phyloP scores from a whole-genome alignment of 345 rosid species.

The Durio zibethinus region DNA sequence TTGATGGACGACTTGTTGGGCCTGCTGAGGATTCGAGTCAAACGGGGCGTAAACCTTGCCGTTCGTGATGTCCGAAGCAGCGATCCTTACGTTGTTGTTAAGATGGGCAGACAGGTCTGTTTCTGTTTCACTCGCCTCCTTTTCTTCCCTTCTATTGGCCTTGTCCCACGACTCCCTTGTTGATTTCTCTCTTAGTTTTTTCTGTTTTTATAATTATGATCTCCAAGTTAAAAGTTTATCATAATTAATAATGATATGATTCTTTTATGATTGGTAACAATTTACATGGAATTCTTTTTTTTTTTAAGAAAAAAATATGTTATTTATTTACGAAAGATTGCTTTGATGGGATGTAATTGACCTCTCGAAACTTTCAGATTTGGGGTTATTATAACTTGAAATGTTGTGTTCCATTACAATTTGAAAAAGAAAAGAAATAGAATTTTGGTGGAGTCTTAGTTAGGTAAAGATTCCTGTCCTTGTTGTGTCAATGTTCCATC shows the following conservation, averaged over 20 bases:
- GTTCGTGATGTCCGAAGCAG: conserved; percentile 90
- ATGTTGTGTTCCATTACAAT: too few relatives aligned
- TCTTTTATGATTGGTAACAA: not conserved
- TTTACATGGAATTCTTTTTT: not conserved
- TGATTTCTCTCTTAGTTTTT: not conserved
- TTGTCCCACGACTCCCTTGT: not conserved
- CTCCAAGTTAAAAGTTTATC: not conserved
- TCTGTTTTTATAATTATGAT: not conserved
- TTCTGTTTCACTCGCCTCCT: not conserved
- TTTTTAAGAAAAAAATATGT: not conserved
- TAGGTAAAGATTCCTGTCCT: too few relatives aligned
- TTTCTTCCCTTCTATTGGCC: not conserved
- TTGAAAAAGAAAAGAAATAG: too few relatives aligned
- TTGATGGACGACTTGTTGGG: conserved; percentile 73
- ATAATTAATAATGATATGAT: too few relatives aligned
- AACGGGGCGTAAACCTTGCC: conserved; percentile 86
- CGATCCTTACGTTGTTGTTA: conserved; percentile 85
- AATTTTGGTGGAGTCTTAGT: too few relatives aligned
- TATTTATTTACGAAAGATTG: not conserved
- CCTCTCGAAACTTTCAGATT: not conserved
- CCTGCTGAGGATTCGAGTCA: conserved; percentile 66
- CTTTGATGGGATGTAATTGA: not conserved
- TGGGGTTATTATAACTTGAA: not conserved
- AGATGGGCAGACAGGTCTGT: conserved; percentile 78
- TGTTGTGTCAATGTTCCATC: too few relatives aligned